These are phyloP conservation scores for Hibiscus trionum DNA, from an alignment of 345 rosid genomes.

Conservation along the genomic window DNA sequence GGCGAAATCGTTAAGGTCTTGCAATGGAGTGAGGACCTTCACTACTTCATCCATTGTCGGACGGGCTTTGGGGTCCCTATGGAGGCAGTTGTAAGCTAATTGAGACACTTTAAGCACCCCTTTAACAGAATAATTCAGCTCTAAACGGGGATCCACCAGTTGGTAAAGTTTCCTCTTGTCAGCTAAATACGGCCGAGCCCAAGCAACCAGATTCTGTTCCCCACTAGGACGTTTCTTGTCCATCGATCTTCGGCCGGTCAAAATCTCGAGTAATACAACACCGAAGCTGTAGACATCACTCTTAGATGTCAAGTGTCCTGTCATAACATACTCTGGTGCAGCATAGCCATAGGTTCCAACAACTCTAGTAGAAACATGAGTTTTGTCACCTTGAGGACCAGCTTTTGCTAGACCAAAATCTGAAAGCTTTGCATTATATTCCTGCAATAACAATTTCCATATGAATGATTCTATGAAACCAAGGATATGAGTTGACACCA, in stretches of 20 bases:
- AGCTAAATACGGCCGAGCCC: slow-evolving; percentile 85
- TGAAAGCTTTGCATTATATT: slow-evolving; percentile 74
- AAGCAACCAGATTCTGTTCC: slow-evolving; percentile 77
- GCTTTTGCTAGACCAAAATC: slow-evolving; percentile 86
- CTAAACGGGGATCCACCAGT: slow-evolving; percentile 76
- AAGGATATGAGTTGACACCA: neutral
- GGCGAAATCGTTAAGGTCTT: slow-evolving; percentile 55
- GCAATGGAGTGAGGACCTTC: slow-evolving; percentile 56
- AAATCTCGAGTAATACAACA: slow-evolving; percentile 83
- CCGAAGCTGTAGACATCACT: slow-evolving; percentile 97
- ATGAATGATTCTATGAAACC: slow-evolving; percentile 1
- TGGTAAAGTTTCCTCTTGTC: slow-evolving; percentile 76
- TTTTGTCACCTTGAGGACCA: slow-evolving; percentile 81
- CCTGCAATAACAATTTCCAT: slow-evolving; percentile 31
- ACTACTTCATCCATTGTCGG: slow-evolving; percentile 69
- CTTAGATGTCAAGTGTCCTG: slow-evolving; percentile 90
- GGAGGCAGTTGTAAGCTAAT: slow-evolving; percentile 57
- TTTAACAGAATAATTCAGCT: slow-evolving; percentile 77
- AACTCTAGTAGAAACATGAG: slow-evolving; percentile 79
- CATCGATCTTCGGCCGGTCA: slow-evolving; percentile 94
- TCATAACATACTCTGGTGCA: slow-evolving; percentile 78
- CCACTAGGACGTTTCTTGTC: slow-evolving; percentile 89
- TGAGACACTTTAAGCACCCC: slow-evolving; percentile 71
- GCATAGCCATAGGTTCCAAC: slow-evolving; percentile 87
- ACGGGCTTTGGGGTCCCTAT: slow-evolving; percentile 63